Evolutionary conservation across 352 stramenopile species (phyloP).

Genomic region (Pythium sp.): DNA sequence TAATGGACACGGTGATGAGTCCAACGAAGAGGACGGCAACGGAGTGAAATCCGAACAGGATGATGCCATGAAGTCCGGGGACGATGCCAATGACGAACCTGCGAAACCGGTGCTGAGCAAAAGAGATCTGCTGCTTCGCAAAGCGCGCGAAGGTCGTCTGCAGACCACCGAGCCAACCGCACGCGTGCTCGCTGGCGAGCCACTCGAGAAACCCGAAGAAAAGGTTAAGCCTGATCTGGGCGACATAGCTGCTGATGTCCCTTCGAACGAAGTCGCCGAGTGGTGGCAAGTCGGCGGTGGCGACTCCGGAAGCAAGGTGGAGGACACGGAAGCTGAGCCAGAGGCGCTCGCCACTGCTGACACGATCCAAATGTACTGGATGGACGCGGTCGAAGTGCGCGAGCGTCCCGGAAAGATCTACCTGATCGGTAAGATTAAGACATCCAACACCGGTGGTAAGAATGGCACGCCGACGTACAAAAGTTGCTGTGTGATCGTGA

Average conservation of each 20-base stretch:
- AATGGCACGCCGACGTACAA: conserved; percentile 71
- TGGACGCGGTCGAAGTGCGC: conserved; percentile 95
- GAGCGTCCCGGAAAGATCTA: conserved; percentile 93
- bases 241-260: conserved; percentile 40
- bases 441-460: conserved; percentile 21
- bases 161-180: conserved; percentile 63
- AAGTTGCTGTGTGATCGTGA: conserved; percentile 95
- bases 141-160: conserved; percentile 52
- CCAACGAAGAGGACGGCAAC: conserved; percentile 1
- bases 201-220: conserved; percentile 26
- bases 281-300: conserved; percentile 69
- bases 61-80: background rate
- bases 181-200: conserved; percentile 41
- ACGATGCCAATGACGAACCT: conserved; percentile 19
- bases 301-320: conserved; percentile 22
- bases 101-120: conserved; percentile 52
- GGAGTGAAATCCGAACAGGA: conserved; percentile 23
- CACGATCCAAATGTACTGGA: conserved; percentile 95
- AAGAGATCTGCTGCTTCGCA: conserved; percentile 69
- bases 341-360: conserved; percentile 40
- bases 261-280: conserved; percentile 84
- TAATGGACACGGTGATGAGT: background rate
- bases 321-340: conserved; percentile 30
- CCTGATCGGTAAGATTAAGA: conserved; percentile 96
- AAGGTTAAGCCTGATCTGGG: conserved; percentile 1